Evolutionary conservation across 768 basidiomycete genomes (phyloP), one percentile per base, ranked within the genome.

Genomic region (Tephrocybe rancida): DNA sequence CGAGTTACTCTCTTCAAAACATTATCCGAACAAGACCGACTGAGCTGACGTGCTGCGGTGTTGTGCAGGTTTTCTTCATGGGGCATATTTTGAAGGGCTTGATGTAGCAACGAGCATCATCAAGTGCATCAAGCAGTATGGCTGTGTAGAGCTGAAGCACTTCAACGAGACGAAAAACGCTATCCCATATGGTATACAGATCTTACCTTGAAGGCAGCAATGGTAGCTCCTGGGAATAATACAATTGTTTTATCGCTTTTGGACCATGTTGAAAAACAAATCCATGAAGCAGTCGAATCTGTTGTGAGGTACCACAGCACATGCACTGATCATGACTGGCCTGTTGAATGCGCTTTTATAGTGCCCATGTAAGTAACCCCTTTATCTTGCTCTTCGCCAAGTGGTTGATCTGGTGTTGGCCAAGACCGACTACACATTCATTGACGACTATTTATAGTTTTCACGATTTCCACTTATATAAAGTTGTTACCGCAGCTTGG

Each of bases 61-160:
- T 29, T 18, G n/a, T 2, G 44, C 45, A 84, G 83, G 82, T 16
- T 83, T 78, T 63, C 64, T 84, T 19, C 82, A 85, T 48, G 84
- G 80, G 0, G 84, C 84, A 1, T 85, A 84, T 62, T 75, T 74
- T 5, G 83, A 85, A 63, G 84, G 84, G 0, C 59, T 70, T 29
- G 66, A 70, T 19, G 69, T 76, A 0, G 82, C 73, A 0, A 50
- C 57, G 10, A 63, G 60, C 4, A 63, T 86, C 6, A 73, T 73
- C 2, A 61, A 68, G 11, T 85, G 84, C 51, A 65, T 84, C 32
- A 59, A 61, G 26, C 41, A 53, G 1, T 42, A 46, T 6, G 47
- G 55, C 29, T 71, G 70, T 58, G 55, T 57, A 2, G 61, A 54
- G 19, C 44, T 68, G 46, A 57, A 62, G 46, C 65, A 61, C 34